Percentiles rank a stretch among this genome's conserved stretches.
phyloP scores from a whole-genome alignment of 768 basidiomycete genomes.

The Lanmaoa pseudosensibilis region DNA sequence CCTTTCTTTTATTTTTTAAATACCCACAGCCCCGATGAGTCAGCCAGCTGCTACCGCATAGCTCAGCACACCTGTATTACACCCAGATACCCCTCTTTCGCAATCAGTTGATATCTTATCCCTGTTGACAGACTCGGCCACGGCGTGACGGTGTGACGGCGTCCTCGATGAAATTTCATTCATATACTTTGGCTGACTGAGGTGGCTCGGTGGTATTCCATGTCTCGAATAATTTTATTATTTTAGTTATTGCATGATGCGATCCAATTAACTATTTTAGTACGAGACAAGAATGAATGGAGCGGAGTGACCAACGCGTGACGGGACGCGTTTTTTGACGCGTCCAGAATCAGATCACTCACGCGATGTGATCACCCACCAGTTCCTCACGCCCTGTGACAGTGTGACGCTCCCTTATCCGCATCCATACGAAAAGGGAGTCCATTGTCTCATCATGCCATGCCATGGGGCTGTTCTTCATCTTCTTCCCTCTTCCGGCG shows the following conservation, averaged over 20 bases:
- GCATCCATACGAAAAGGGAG: conserved; percentile 16
- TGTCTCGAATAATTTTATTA: conserved; percentile 15
- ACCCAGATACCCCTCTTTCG: background rate
- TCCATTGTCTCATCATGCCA: conserved; percentile 28
- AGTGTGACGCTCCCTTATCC: conserved; percentile 20
- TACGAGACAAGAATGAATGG: conserved; percentile 15
- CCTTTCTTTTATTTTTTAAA: too few relatives aligned
- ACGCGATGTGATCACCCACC: conserved; percentile 13
- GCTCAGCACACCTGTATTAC: too few relatives aligned
- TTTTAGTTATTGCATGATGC: conserved; percentile 3
- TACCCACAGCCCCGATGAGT: background rate
- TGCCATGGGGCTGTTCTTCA: conserved; percentile 8
- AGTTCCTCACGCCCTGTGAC: conserved; percentile 3
- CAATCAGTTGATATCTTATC: conserved; percentile 11
- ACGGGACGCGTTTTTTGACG: conserved; percentile 27
- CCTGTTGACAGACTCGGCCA: conserved; percentile 4
- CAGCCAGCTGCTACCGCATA: background rate
- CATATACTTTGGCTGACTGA: background rate
- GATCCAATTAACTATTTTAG: conserved; percentile 7
- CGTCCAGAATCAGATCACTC: conserved; percentile 21
- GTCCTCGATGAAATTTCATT: conserved; percentile 18
- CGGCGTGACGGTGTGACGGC: background rate
- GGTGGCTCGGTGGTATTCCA: conserved; percentile 16
- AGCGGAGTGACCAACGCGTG: conserved; percentile 23
- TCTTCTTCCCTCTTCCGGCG: conserved; percentile 18